Percentiles rank a stretch among this genome's conserved stretches.
Conservation (phyloP, 2,329 filamentous ascomycete genomes). For the Anthostomella pinea region DNA sequence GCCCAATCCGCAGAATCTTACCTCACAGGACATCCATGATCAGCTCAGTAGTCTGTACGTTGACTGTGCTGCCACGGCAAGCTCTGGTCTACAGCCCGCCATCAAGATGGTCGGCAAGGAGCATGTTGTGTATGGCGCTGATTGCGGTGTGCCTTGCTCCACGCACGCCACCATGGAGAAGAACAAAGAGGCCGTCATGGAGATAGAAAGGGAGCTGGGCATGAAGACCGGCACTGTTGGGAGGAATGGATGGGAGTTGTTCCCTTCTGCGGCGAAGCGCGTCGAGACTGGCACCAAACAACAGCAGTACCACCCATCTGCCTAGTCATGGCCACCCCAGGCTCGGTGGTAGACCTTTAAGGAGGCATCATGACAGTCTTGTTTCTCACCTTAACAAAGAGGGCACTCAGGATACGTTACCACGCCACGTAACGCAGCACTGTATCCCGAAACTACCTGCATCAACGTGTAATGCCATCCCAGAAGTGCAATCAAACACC, state of each 20-base stretch:
- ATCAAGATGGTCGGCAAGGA: neutral
- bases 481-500: too few relatives aligned
- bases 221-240: neutral
- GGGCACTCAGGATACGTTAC: too few relatives aligned
- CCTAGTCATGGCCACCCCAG: too few relatives aligned
- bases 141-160: conserved; percentile 5
- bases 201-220: neutral
- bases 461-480: too few relatives aligned
- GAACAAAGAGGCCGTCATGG: neutral
- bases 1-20: neutral
- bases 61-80: conserved; percentile 2
- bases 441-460: too few relatives aligned
- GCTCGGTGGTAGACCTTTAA: too few relatives aligned
- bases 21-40: neutral
- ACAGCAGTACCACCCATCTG: too few relatives aligned
- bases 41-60: conserved; percentile 1
- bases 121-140: conserved; percentile 4
- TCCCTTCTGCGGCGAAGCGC: too few relatives aligned
- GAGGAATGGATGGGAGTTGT: neutral
- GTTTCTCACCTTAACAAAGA: too few relatives aligned
- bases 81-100: neutral
- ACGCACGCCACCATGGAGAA: conserved; percentile 1
- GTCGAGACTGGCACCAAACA: too few relatives aligned
- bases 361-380: too few relatives aligned
- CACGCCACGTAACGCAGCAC: too few relatives aligned